A percentile compares a stretch with the other conserved stretches of the same genome.
Conservation (phyloP, 768 basidiomycete species). For the Artomyces pyxidatus region DNA sequence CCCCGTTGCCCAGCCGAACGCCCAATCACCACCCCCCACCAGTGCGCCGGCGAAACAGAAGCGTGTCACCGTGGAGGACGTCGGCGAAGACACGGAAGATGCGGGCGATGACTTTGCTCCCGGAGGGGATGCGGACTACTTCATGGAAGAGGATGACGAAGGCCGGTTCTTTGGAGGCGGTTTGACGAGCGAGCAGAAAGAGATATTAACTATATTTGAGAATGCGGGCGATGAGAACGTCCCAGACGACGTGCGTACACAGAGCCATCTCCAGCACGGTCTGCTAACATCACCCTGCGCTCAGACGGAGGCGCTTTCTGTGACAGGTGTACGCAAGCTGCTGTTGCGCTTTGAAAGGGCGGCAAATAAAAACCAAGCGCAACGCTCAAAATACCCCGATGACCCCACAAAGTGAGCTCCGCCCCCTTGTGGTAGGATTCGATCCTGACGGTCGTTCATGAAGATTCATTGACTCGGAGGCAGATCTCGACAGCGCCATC, state of each 20-base stretch:
- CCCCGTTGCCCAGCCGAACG: conserved; percentile 11
- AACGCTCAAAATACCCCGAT: conserved; percentile 89
- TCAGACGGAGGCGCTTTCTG: conserved; percentile 59
- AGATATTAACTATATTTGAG: conserved; percentile 94
- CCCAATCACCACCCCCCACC: conserved; percentile 9
- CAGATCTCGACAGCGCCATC: conserved; percentile 82
- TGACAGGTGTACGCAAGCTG: conserved; percentile 63
- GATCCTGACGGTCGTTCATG: not conserved
- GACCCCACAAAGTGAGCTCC: conserved; percentile 89
- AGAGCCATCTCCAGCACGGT: not conserved
- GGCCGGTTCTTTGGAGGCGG: conserved; percentile 94
- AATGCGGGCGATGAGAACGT: conserved; percentile 52
- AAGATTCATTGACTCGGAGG: conserved; percentile 99
- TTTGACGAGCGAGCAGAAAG: conserved; percentile 85
- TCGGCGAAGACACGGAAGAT: conserved; percentile 28
- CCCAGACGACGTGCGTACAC: conserved; percentile 55
- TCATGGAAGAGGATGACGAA: conserved; percentile 84
- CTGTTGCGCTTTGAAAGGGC: conserved; percentile 81
- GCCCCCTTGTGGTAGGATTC: not conserved
- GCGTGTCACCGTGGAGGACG: conserved; percentile 49
- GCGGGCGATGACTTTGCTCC: conserved; percentile 56
- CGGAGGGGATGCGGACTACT: conserved; percentile 86
- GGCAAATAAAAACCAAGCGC: conserved; percentile 91
- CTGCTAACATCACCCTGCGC: not conserved
- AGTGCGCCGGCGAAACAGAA: conserved; percentile 33